Evolutionary conservation across 305 asterid species (phyloP), one percentile per base, ranked within the genome.

Genomic region (Plantago lanceolata): DNA sequence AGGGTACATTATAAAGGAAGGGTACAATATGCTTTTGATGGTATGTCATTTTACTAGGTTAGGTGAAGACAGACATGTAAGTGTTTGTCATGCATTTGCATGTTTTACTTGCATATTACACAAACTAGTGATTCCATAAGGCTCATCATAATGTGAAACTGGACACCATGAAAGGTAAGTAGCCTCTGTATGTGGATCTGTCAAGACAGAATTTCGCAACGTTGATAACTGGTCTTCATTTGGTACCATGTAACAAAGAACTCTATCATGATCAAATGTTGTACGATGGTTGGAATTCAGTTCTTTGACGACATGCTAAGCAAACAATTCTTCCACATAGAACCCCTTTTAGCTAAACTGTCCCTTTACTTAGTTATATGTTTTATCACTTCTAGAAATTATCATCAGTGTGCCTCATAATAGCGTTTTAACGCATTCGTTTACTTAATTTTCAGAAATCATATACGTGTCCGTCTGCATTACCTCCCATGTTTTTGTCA

Each of bases 71-170:
- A n/a, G n/a, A 40, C 45, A 40, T 40, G 58, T 12, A 63, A 59
- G 43, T 54, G 64, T 21, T 62, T 62, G 68, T 71, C 81, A 65
- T 75, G 83, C 72, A 74, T 26, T 49, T 57, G 66, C 8, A n/a
- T 35, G 56, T 75, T 70, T 83, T 77, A 65, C 94, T 83, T 85
- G 79, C 71, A 78, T 51, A 73, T 78, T 79, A 85, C 88, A 73
- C 76, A 75, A 83, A 57, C 68, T 54, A 29, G 64, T 48, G 52
- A 60, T 15, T 49, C 59, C 75, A 59, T 69, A 24, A 45, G 53
- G 57, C 43, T 19, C 24, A 29, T 18, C 44, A 68, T 71, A 24
- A 61, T 67, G 69, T 68, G 70, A 44, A 29, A 47, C 19, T 53
- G 56, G 71, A 67, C 65, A 50, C 56, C 45, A 31, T 71, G 81